A percentile compares a stretch with the other conserved stretches of the same genome.
These are phyloP conservation scores for Pseudocercospora cruenta DNA, from an alignment of 2,329 filamentous ascomycete genomes.

Conservation along the genomic window DNA sequence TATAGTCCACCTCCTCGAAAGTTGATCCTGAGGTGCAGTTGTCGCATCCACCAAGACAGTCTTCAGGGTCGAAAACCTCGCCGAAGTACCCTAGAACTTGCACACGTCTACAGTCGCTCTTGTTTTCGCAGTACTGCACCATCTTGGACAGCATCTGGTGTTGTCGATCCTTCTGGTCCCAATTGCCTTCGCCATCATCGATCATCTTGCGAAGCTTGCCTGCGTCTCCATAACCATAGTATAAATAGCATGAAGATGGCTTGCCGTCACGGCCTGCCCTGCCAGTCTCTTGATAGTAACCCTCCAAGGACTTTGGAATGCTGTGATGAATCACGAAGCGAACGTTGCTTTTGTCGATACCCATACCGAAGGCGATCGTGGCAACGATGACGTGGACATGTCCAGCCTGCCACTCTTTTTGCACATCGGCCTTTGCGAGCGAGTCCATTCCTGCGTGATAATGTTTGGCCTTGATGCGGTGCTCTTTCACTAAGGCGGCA, in stretches of 20 bases:
- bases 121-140: slow-evolving; percentile 86
- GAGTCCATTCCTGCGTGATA: slow-evolving; percentile 82
- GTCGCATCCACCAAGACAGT: slow-evolving; percentile 80
- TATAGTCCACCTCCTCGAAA: slow-evolving; percentile 77
- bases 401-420: slow-evolving; percentile 81
- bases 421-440: slow-evolving; percentile 69
- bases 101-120: slow-evolving; percentile 80
- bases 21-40: slow-evolving; percentile 77
- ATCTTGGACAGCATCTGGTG: slow-evolving; percentile 83
- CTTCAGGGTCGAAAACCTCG: slow-evolving; percentile 72
- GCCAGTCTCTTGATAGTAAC: slow-evolving; percentile 97
- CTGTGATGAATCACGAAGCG: slow-evolving; percentile 94
- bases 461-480: slow-evolving; percentile 73
- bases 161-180: slow-evolving; percentile 81
- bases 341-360: slow-evolving; percentile 97
- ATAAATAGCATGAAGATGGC: slow-evolving; percentile 85
- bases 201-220: slow-evolving; percentile 78
- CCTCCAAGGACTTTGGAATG: slow-evolving; percentile 92
- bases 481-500: slow-evolving; percentile 61
- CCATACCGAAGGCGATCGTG: slow-evolving; percentile 98
- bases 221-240: slow-evolving; percentile 80
- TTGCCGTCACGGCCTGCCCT: slow-evolving; percentile 90
- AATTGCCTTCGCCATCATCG: slow-evolving; percentile 74
- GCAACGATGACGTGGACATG: slow-evolving; percentile 87
- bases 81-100: slow-evolving; percentile 95